Evolutionary conservation across 78 protist species (phyloP).

Genomic region (Dictyostelium brefeldianum): DNA sequence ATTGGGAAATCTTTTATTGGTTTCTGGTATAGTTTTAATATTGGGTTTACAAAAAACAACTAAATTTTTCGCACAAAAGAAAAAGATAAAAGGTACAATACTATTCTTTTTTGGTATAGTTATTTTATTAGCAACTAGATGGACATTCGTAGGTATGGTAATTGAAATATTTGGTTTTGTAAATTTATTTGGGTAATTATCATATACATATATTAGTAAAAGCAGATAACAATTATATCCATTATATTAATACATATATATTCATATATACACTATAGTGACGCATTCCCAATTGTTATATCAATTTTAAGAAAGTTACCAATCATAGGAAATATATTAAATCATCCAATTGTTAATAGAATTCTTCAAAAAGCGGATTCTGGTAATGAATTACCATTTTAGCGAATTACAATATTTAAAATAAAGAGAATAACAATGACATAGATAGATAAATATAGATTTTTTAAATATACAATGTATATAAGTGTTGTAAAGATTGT

Average conservation of each 20-base stretch:
- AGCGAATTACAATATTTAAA: neutral
- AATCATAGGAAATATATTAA: conserved; percentile 73
- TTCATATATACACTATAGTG: conserved; percentile 12
- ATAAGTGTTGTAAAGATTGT: neutral
- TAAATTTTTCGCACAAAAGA: conserved; percentile 83
- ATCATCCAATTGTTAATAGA: conserved; percentile 58
- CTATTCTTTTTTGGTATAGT: conserved; percentile 87
- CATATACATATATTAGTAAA: neutral
- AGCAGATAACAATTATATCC: neutral
- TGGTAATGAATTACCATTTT: conserved; percentile 74
- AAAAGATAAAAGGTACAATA: conserved; percentile 83
- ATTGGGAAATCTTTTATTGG: conserved; percentile 89
- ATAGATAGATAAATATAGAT: neutral
- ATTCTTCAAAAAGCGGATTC: conserved; percentile 47
- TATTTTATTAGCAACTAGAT: conserved; percentile 73
- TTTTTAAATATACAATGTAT: no score
- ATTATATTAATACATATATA: neutral
- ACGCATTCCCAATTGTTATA: conserved; percentile 83
- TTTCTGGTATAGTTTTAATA: conserved; percentile 83
- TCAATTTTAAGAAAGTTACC: conserved; percentile 71
- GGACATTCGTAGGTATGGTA: conserved; percentile 74
- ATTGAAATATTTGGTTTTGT: conserved; percentile 87
- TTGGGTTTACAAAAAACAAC: conserved; percentile 76
- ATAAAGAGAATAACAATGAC: neutral
- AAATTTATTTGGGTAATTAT: conserved; percentile 88